Evolutionary conservation across 257 asterid genomes (phyloP).

Genomic region (Capsicum baccatum): DNA sequence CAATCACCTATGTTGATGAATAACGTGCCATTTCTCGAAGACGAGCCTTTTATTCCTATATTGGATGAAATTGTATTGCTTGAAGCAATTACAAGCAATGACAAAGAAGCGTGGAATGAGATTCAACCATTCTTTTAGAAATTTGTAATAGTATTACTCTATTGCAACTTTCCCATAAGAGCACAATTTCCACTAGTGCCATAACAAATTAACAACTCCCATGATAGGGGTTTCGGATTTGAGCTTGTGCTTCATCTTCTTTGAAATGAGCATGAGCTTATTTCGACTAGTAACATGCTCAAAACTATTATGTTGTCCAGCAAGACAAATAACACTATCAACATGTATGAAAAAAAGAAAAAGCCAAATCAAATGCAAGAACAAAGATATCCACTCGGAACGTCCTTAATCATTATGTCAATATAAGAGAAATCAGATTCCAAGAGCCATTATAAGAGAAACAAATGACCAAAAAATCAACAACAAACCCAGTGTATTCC

Average conservation of each 20-base stretch:
- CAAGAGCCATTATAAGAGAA: no score
- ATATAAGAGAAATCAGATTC: no score
- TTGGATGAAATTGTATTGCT: slow-evolving; percentile 39
- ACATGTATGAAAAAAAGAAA: no score
- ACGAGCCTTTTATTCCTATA: slow-evolving; percentile 43
- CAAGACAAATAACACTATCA: no score
- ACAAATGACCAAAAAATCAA: no score
- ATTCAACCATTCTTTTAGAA: slow-evolving; percentile 31
- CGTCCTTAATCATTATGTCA: no score
- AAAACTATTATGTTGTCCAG: no score
- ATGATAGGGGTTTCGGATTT: slow-evolving; percentile 32
- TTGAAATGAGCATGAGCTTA: slow-evolving; percentile 21
- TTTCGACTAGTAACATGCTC: background rate
- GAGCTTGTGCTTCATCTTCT: slow-evolving; percentile 32
- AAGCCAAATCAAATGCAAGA: no score
- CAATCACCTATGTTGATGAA: slow-evolving; percentile 27
- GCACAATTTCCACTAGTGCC: slow-evolving; percentile 22
- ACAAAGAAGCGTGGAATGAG: slow-evolving; percentile 8
- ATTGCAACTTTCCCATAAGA: background rate
- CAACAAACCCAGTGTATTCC: no score
- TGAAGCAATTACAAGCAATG: slow-evolving; percentile 33
- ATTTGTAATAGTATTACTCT: background rate
- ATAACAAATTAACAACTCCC: background rate
- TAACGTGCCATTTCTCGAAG: slow-evolving; percentile 34
- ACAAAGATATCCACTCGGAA: no score